A percentile compares a stretch with the other conserved stretches of the same genome.
Conservation (phyloP, 2,329 filamentous ascomycete species). For the Herpotrichia juniperi region DNA sequence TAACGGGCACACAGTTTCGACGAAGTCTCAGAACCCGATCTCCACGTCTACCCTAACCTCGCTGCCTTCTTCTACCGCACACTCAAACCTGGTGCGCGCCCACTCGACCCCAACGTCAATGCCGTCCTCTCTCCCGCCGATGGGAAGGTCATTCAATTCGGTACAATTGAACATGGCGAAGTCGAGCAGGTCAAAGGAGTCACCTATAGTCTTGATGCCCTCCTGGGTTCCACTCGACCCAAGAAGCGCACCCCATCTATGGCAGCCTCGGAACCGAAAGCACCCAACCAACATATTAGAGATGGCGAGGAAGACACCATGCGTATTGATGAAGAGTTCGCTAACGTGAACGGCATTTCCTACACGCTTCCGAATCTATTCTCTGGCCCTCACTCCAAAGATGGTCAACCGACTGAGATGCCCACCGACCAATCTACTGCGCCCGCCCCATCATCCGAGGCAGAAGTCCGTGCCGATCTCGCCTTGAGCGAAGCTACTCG, state of each 20-base stretch:
- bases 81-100: conserved; percentile 85
- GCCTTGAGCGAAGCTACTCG: conserved; percentile 68
- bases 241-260: conserved; percentile 59
- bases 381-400: conserved; percentile 65
- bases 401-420: conserved; percentile 53
- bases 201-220: conserved; percentile 93
- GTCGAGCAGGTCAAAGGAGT: conserved; percentile 99
- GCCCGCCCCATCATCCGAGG: conserved; percentile 73
- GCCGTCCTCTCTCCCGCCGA: conserved; percentile 88
- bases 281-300: conserved; percentile 36
- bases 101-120: conserved; percentile 79
- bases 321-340: conserved; percentile 88
- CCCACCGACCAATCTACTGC: conserved; percentile 75
- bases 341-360: conserved; percentile 89
- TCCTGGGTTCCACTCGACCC: conserved; percentile 67
- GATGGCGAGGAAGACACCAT: conserved; percentile 67
- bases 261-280: conserved; percentile 28
- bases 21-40: conserved; percentile 86
- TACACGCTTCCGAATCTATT: conserved; percentile 90
- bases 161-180: conserved; percentile 87
- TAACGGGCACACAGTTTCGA: conserved; percentile 63
- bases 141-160: conserved; percentile 89
- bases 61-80: conserved; percentile 97
- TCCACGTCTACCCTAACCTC: conserved; percentile 89
- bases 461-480: conserved; percentile 82